Evolutionary conservation across 352 stramenopile species (phyloP).

Genomic region (Phytophthora boehmeriae): DNA sequence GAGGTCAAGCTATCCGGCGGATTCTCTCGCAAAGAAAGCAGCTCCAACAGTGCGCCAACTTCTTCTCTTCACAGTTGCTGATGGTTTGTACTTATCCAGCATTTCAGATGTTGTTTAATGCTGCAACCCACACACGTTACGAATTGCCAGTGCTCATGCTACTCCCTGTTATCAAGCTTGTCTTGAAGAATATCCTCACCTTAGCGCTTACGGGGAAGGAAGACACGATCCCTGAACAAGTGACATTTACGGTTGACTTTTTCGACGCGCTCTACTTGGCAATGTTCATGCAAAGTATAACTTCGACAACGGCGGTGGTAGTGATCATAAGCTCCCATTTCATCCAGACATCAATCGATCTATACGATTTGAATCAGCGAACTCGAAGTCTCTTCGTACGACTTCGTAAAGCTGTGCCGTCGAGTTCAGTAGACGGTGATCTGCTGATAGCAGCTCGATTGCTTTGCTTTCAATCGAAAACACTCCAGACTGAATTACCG

Average conservation of each 20-base stretch:
- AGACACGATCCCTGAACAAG: slow-evolving; percentile 7
- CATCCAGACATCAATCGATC: neutral
- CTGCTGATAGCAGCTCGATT: neutral
- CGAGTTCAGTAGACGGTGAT: neutral
- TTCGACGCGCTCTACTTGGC: slow-evolving; percentile 11
- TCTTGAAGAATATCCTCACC: slow-evolving; percentile 10
- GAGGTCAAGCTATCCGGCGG: neutral
- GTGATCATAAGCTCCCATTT: slow-evolving; percentile 16
- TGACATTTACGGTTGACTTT: slow-evolving; percentile 2
- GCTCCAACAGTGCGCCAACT: slow-evolving; percentile 4
- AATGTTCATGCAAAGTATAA: slow-evolving; percentile 26
- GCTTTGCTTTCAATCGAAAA: neutral
- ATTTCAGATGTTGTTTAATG: slow-evolving; percentile 19
- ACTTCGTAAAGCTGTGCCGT: neutral
- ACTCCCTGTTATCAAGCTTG: slow-evolving; percentile 8
- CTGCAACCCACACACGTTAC: neutral
- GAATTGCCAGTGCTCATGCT: slow-evolving; percentile 9
- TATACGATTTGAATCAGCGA: neutral
- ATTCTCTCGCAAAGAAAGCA: neutral
- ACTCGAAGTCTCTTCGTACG: neutral
- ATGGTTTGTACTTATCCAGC: slow-evolving; percentile 12
- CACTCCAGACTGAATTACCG: neutral
- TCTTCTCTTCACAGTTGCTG: slow-evolving; percentile 14
- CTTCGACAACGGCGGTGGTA: slow-evolving; percentile 13
- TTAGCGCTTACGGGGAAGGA: neutral